Evolutionary conservation across 257 asterid genomes (phyloP).

Genomic region (Eucommia ulmoides): DNA sequence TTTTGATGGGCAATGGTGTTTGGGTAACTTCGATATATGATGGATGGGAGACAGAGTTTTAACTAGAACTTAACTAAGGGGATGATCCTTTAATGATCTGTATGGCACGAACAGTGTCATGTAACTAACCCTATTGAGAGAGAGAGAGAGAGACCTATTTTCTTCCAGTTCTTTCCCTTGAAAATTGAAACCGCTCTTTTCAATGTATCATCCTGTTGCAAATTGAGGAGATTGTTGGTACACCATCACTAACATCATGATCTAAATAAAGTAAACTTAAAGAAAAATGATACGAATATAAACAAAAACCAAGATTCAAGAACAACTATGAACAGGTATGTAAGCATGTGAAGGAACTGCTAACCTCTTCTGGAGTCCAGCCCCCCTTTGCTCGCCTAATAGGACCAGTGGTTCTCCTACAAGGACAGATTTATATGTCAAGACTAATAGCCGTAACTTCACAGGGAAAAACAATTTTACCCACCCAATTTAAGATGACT

Average conservation of each 20-base stretch:
- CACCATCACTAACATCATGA: too few relatives aligned
- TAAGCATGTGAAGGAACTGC: conserved; percentile 6
- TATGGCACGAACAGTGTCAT: not conserved
- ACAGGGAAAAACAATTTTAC: too few relatives aligned
- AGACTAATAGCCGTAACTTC: not conserved
- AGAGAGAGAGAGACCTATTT: conserved; percentile 57
- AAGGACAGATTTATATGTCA: conserved; percentile 14
- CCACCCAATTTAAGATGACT: not conserved
- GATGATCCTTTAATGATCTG: not conserved
- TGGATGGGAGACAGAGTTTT: too few relatives aligned
- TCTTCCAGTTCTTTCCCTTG: conserved; percentile 95
- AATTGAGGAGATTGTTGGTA: conserved; percentile 7
- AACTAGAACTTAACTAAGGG: not conserved
- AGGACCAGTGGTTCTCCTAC: conserved; percentile 93
- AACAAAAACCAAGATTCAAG: too few relatives aligned
- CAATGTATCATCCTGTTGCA: conserved; percentile 67
- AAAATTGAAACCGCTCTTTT: conserved; percentile 66
- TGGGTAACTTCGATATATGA: too few relatives aligned
- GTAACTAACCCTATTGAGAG: not conserved
- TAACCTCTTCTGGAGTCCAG: conserved; percentile 98
- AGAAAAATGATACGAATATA: conserved; percentile 8
- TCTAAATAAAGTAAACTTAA: conserved; percentile 1
- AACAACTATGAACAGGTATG: too few relatives aligned
- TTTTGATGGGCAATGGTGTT: too few relatives aligned
- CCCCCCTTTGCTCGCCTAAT: conserved; percentile 99